Evolutionary conservation across 2,329 filamentous ascomycete genomes (phyloP).

Genomic region (Epichloe uncinata): DNA sequence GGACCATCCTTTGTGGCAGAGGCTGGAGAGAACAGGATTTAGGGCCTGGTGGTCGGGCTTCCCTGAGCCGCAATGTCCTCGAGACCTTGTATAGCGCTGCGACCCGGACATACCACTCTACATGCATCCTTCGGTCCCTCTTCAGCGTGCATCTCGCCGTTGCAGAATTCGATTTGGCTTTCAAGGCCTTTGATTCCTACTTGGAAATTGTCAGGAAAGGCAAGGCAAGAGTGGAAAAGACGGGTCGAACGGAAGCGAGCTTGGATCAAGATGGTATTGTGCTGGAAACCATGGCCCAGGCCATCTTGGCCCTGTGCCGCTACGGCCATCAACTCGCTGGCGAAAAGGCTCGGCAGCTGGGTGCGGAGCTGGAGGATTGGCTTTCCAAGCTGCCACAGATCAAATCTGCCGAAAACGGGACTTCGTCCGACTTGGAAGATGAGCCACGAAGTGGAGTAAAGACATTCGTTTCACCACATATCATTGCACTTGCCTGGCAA

Average conservation of each 20-base stretch:
- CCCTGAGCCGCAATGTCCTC: constrained; percentile 61
- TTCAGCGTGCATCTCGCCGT: constrained; percentile 80
- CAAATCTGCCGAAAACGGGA: constrained; percentile 14
- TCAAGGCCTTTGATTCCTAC: constrained; percentile 87
- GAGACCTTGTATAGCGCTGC: constrained; percentile 84
- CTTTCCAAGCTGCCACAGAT: constrained; percentile 44
- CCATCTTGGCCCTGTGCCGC: constrained; percentile 66
- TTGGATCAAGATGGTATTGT: constrained; percentile 70
- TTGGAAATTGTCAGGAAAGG: constrained; percentile 75
- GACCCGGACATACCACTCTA: constrained; percentile 91
- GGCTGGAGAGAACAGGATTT: constrained; percentile 72
- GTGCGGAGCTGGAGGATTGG: constrained; percentile 60
- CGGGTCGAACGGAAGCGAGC: constrained; percentile 52
- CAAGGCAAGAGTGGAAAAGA: constrained; percentile 72
- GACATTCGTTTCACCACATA: constrained; percentile 39
- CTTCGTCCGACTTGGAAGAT: constrained; percentile 16
- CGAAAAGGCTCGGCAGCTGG: constrained; percentile 64
- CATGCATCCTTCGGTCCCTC: constrained; percentile 69
- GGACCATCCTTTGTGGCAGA: constrained; percentile 66
- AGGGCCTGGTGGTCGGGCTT: constrained; percentile 66
- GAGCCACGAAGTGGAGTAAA: constrained; percentile 21
- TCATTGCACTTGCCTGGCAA: constrained; percentile 62
- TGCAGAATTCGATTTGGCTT: constrained; percentile 82
- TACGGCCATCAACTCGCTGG: constrained; percentile 65
- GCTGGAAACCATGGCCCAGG: constrained; percentile 66